Evolutionary conservation across 176 grass and related monocot genomes (phyloP).

Genomic region (Avena atlantica): DNA sequence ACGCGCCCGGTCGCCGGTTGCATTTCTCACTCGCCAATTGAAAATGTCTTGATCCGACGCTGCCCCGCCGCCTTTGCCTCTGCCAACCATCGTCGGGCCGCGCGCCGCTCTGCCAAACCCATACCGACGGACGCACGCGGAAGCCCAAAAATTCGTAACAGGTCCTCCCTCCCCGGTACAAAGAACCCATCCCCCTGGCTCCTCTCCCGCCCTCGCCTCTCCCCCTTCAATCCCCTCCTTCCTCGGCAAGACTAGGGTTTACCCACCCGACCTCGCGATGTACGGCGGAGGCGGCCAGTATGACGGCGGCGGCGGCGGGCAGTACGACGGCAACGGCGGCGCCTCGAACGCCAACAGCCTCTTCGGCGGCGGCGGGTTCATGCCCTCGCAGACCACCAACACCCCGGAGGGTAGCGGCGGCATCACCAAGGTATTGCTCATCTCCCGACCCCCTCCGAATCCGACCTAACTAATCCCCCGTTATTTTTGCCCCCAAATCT

Average conservation of each 20-base stretch:
- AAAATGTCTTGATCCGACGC: not conserved
- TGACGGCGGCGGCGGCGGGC: not conserved
- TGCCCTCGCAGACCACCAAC: constrained; percentile 82
- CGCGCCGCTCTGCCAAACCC: not conserved
- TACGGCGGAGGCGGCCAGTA: not conserved
- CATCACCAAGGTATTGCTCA: constrained; percentile 57
- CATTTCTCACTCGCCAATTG: not conserved
- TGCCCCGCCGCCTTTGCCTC: not conserved
- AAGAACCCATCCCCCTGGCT: not conserved
- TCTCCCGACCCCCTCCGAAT: not conserved
- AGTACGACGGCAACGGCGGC: constrained; percentile 22
- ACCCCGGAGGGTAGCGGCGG: constrained; percentile 51
- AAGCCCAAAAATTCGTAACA: constrained; percentile 4
- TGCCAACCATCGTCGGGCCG: not conserved
- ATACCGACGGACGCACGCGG: not conserved
- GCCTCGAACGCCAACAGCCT: constrained; percentile 46
- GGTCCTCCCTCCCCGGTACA: not conserved
- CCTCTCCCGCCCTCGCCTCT: constrained; percentile 5
- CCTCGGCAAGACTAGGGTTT: constrained; percentile 16
- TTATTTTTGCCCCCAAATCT: not conserved
- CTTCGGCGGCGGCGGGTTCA: constrained; percentile 90
- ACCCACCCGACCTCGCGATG: not conserved
- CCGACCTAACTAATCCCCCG: not conserved
- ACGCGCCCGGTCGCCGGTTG: not conserved
- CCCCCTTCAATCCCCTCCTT: not conserved